Evolutionary conservation across 2,329 filamentous ascomycete genomes (phyloP).

Genomic region (Penicillium sp.): DNA sequence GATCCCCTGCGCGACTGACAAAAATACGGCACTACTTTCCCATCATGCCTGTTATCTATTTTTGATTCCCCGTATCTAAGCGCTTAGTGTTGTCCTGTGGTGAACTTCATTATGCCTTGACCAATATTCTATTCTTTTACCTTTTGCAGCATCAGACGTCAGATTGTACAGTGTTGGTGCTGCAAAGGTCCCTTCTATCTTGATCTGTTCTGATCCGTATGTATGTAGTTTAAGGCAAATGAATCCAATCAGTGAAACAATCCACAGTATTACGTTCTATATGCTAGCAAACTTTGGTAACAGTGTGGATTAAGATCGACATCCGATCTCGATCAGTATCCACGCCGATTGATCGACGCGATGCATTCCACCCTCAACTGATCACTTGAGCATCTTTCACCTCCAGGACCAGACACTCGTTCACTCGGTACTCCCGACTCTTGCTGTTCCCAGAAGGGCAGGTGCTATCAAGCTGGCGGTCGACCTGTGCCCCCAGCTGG

Average conservation of each 20-base stretch:
- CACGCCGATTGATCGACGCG: not conserved
- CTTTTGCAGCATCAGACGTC: slow-evolving; percentile 3
- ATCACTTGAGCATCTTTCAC: not conserved
- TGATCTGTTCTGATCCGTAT: slow-evolving; percentile 14
- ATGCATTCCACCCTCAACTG: not conserved
- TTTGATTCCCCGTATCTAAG: slow-evolving; percentile 20
- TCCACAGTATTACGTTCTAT: not conserved
- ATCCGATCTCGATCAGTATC: not conserved
- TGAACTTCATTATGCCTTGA: slow-evolving; percentile 3
- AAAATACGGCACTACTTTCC: slow-evolving; percentile 7
- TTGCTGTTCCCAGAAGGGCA: not conserved
- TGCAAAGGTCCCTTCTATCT: slow-evolving; percentile 6
- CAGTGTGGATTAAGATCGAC: not conserved
- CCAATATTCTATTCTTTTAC: slow-evolving; percentile 7
- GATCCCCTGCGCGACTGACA: slow-evolving; percentile 9
- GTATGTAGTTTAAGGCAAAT: slow-evolving; percentile 22
- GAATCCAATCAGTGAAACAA: not conserved
- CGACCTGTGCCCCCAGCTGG: not conserved
- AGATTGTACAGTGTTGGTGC: slow-evolving; percentile 6
- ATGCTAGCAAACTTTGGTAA: not conserved
- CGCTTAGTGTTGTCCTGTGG: slow-evolving; percentile 3
- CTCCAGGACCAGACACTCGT: not conserved
- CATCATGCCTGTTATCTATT: slow-evolving; percentile 5
- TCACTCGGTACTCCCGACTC: not conserved
- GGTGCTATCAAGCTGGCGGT: not conserved